A percentile compares a stretch with the other conserved stretches of the same genome.
Conservation (phyloP, 1,139 yeast species). For the Candida buenavistaensis region DNA sequence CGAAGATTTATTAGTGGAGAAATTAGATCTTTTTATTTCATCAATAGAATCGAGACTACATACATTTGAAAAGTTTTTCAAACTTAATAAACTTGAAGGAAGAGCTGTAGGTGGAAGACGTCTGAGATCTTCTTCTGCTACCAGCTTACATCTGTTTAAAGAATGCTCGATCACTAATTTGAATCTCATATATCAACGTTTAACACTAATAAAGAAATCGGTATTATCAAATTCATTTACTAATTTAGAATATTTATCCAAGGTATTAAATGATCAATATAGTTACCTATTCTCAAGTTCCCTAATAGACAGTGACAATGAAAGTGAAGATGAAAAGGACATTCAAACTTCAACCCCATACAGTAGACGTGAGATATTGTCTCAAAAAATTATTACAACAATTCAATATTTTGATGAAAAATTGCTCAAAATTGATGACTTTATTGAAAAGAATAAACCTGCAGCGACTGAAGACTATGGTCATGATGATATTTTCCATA, state of each 20-base stretch:
- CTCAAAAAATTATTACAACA: slow-evolving; percentile 50
- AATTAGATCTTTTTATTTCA: slow-evolving; percentile 51
- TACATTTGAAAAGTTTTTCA: slow-evolving; percentile 52
- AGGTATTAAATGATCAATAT: slow-evolving; percentile 56
- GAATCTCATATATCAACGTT: slow-evolving; percentile 42
- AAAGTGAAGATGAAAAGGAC: slow-evolving; percentile 46
- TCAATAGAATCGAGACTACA: slow-evolving; percentile 56
- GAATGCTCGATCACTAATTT: slow-evolving; percentile 36
- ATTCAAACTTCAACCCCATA: slow-evolving; percentile 27
- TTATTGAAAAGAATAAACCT: slow-evolving; percentile 40
- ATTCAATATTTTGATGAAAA: slow-evolving; percentile 59
- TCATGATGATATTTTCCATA: slow-evolving; percentile 32
- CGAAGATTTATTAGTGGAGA: slow-evolving; percentile 51
- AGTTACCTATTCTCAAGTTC: slow-evolving; percentile 36
- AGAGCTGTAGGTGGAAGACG: background rate
- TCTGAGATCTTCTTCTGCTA: slow-evolving; percentile 27
- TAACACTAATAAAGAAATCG: slow-evolving; percentile 40
- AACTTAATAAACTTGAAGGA: slow-evolving; percentile 17
- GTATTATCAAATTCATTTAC: slow-evolving; percentile 44
- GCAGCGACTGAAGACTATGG: slow-evolving; percentile 30
- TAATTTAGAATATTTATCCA: slow-evolving; percentile 48
- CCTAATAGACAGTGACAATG: slow-evolving; percentile 14
- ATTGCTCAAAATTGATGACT: slow-evolving; percentile 49
- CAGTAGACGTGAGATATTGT: slow-evolving; percentile 33
- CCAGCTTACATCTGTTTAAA: slow-evolving; percentile 32